Conservation (phyloP, 129 eudicot genomes). For the Lonicera japonica region DNA sequence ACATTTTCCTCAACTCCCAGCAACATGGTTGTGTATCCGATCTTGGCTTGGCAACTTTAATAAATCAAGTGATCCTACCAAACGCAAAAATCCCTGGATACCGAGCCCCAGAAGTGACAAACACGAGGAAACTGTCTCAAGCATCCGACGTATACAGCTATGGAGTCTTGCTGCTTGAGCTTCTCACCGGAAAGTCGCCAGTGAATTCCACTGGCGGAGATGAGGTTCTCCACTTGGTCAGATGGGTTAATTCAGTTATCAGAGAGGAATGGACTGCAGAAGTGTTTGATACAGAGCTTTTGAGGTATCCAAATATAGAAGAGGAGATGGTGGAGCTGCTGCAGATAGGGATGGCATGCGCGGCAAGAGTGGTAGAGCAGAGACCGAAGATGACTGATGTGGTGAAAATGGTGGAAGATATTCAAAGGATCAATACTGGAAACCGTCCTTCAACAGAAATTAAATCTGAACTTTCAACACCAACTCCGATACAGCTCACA, state of each 20-base stretch:
- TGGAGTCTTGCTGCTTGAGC: conserved; percentile 79
- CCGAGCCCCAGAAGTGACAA: conserved; percentile 79
- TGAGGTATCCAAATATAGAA: conserved; percentile 77
- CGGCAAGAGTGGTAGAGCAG: conserved; percentile 55
- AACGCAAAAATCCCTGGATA: conserved; percentile 49
- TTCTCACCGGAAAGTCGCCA: conserved; percentile 79
- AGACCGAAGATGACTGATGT: conserved; percentile 75
- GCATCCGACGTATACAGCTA: conserved; percentile 78
- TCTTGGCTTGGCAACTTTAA: conserved; percentile 64
- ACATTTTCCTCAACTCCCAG: conserved; percentile 66
- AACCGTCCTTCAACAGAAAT: conserved; percentile 22
- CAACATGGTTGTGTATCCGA: conserved; percentile 60
- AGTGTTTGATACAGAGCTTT: conserved; percentile 74
- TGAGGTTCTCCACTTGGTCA: conserved; percentile 66
- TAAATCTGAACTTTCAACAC: conserved; percentile 53
- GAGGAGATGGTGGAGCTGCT: conserved; percentile 88
- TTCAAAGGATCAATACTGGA: conserved; percentile 37
- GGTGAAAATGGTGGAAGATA: conserved; percentile 68
- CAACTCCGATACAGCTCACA: conserved; percentile 31
- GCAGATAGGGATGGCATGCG: conserved; percentile 81
- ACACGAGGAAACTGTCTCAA: conserved; percentile 59
- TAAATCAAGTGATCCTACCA: conserved; percentile 43
- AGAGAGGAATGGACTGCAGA: conserved; percentile 97
- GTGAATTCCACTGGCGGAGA: conserved; percentile 54
- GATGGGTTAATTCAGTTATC: conserved; percentile 89